These are phyloP conservation scores for Centella asiatica DNA, from an alignment of 129 eudicot species.

Conservation along the genomic window DNA sequence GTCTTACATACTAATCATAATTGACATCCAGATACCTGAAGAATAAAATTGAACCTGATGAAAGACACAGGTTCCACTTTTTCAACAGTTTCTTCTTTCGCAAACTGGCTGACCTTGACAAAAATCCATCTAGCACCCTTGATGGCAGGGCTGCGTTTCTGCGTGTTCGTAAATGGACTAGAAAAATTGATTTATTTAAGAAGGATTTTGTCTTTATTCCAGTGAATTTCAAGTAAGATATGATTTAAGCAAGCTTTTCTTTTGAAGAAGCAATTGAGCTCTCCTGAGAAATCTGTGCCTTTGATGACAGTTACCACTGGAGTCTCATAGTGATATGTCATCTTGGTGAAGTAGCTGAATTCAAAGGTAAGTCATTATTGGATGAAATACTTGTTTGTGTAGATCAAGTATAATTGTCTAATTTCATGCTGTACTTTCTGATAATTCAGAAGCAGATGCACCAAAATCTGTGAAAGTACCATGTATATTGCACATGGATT, in stretches of 20 bases:
- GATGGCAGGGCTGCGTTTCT: slow-evolving; percentile 72
- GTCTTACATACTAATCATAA: slow-evolving; percentile 6
- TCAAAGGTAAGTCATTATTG: slow-evolving; percentile 35
- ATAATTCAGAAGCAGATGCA: slow-evolving; percentile 40
- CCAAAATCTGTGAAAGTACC: slow-evolving; percentile 47
- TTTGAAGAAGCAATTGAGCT: neutral
- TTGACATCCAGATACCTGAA: slow-evolving; percentile 56
- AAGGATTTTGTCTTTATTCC: slow-evolving; percentile 89
- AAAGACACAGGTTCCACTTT: slow-evolving; percentile 64
- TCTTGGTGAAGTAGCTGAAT: slow-evolving; percentile 61
- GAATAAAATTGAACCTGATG: slow-evolving; percentile 41
- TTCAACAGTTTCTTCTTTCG: slow-evolving; percentile 92
- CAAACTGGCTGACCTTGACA: slow-evolving; percentile 89
- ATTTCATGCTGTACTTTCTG: slow-evolving; percentile 7
- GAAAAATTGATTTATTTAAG: slow-evolving; percentile 83
- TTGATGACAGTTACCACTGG: slow-evolving; percentile 76
- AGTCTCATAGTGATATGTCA: slow-evolving; percentile 85
- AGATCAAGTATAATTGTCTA: neutral
- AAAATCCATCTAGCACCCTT: slow-evolving; percentile 64
- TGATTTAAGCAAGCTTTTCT: slow-evolving; percentile 1
- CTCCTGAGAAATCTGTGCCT: slow-evolving; percentile 7
- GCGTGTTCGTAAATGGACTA: slow-evolving; percentile 98
- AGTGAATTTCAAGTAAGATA: slow-evolving; percentile 75
- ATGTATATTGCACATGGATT: slow-evolving; percentile 96
- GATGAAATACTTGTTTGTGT: neutral